These are phyloP conservation scores for Gracilaria vermiculophylla DNA, from an alignment of 23 red algal genomes.

Conservation along the genomic window DNA sequence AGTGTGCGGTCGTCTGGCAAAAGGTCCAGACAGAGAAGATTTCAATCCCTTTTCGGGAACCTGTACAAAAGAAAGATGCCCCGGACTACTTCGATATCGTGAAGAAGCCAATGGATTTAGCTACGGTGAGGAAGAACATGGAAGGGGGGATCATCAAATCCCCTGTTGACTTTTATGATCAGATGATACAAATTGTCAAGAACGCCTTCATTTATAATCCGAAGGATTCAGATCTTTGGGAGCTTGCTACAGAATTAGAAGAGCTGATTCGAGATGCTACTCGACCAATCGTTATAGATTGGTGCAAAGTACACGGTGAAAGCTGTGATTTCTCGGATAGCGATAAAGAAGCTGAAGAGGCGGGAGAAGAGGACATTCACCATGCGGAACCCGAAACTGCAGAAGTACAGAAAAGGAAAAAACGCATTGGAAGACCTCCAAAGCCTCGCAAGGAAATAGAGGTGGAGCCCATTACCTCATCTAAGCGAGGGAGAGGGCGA, in stretches of 20 bases:
- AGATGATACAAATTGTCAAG: constrained; percentile 66
- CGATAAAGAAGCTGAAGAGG: neutral
- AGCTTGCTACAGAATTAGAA: constrained; percentile 61
- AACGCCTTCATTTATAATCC: constrained; percentile 82
- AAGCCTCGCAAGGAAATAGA: neutral
- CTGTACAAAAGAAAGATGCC: constrained; percentile 83
- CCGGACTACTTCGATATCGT: constrained; percentile 90
- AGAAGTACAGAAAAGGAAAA: neutral
- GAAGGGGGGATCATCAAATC: constrained; percentile 48
- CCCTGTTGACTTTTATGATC: constrained; percentile 54
- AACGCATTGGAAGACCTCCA: constrained; percentile 4
- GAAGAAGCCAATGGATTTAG: constrained; percentile 85
- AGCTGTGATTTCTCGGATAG: constrained; percentile 22
- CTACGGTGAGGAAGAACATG: constrained; percentile 54
- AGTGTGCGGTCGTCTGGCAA: constrained; percentile 45
- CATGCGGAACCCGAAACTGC: neutral
- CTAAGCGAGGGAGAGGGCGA: constrained; percentile 14
- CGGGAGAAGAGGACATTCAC: neutral
- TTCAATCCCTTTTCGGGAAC: constrained; percentile 86
- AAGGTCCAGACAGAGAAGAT: constrained; percentile 48
- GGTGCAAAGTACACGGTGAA: constrained; percentile 3
- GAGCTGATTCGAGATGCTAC: constrained; percentile 18
- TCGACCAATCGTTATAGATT: constrained; percentile 27
- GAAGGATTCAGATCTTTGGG: constrained; percentile 60
- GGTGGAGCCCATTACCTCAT: neutral